Evolutionary conservation across 2,329 filamentous ascomycete species (phyloP).

Genomic region (Epichloe baconii): DNA sequence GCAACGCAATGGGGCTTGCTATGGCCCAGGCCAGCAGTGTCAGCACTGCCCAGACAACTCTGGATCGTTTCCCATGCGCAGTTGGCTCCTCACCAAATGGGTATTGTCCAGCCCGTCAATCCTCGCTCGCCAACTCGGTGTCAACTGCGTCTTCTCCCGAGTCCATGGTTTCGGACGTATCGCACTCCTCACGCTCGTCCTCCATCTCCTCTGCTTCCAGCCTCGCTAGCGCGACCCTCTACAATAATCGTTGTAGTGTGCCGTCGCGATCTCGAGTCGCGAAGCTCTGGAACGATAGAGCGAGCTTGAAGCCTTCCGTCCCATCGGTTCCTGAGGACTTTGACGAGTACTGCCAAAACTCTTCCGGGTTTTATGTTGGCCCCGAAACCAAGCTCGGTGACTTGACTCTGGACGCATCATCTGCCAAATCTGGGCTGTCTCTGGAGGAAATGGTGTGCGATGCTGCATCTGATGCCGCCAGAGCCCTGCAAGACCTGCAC

Average conservation of each 20-base stretch:
- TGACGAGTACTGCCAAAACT: conserved; percentile 35
- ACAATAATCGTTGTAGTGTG: conserved; percentile 33
- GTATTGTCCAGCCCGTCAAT: conserved; percentile 38
- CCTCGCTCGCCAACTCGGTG: conserved; percentile 49
- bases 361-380: conserved; percentile 44
- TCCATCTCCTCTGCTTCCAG: conserved; percentile 52
- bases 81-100: conserved; percentile 39
- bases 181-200: conserved; percentile 48
- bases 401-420: conserved; percentile 33
- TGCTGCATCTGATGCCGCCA: conserved; percentile 39
- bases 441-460: conserved; percentile 30
- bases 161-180: conserved; percentile 53
- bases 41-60: conserved; percentile 29
- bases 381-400: conserved; percentile 38
- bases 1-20: conserved; percentile 46
- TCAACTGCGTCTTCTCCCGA: conserved; percentile 53
- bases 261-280: conserved; percentile 50
- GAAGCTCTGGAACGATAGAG: conserved; percentile 45
- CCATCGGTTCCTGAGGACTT: conserved; percentile 45
- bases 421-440: conserved; percentile 33
- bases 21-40: conserved; percentile 41
- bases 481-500: conserved; percentile 47
- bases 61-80: conserved; percentile 39
- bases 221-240: conserved; percentile 42
- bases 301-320: conserved; percentile 37